Evolutionary conservation across 768 basidiomycete species (phyloP), one percentile per base, ranked within the genome.

Genomic region (Suillus occidentalis): DNA sequence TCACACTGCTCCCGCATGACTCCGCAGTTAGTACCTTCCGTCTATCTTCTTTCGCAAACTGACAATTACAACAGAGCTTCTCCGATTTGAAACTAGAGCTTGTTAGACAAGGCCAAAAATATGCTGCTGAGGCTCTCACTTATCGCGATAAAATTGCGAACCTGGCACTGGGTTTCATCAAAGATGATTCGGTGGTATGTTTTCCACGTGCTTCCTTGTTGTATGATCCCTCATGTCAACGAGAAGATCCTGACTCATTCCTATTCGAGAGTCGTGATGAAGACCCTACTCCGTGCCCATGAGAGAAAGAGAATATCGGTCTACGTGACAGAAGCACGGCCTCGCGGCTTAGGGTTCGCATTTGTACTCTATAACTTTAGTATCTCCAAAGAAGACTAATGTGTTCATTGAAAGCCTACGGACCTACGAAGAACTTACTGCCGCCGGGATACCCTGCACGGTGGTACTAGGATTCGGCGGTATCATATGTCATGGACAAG

Each of bases 381-480:
- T 45, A 49, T 59, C 42, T 60, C 60, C 49, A 40, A 61, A 47
- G 60, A 63, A 61, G 42, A 42, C 65, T 67, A 28, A 67, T 60
- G 25, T 31, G 16, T 14, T 47, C 3, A 52, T 60, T 61, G 68
- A 67, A 76, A 97, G 96, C 63, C 84, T 96, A 74, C 93, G 91
- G 78, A 98, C 97, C n/a, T 90, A 92, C 72, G 89, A 95, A 69
- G 84, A 87, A 61, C 83, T 99, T 57, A 90, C 89, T 25, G 88
- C 89, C 45, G 92, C 88, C n/a, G 95, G 95, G 12, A 92, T 99
- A 64, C 95, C 96, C 14, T 94, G 93, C 77, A 94, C 92, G 18
- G 90, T 99, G 62, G 90, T 99, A 13, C 86, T 99, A 65, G 97
- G 97, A 99, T 78, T 94, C 94, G 16, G 95, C 97, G 2, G 96